Evolutionary conservation across 306 rosid species (phyloP), one percentile per base, ranked within the genome.

Genomic region (Prunus mongolica): DNA sequence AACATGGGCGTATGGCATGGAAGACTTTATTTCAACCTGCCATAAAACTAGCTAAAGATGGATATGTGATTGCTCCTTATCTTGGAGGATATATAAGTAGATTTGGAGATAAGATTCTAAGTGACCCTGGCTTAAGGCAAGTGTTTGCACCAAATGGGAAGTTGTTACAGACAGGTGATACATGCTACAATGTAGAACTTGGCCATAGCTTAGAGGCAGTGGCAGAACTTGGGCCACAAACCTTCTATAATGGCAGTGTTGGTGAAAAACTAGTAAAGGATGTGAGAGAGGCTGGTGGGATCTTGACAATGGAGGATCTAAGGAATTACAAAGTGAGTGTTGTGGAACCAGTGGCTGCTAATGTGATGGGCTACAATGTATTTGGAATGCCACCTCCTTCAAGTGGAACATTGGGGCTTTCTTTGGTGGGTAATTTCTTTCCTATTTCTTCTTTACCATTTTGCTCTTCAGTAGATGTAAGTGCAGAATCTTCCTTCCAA

Each of bases 301-400:
- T 95, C 83, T 86, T 95, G 77, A 85, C 97, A 67, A 82, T 87
- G 95, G 96, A 92, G 77, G 97, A 95, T 86, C 82, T 95, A 64
- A 83, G 82, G 72, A 89, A 77, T 75, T 95, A 95, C 88, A 88
- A 76, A 62, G 91, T 89, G 74, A 82, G 90, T 38, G 78, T 86
- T 70, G 88, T 82, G 11, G 90, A 89, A 78, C 88, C 97, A 76
- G 25, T 81, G 86, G 75, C 87, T 47, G 84, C 72, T 16, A 73
- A 92, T 77, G 88, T 75, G 62, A 82, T 82, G 93, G 96, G 95
- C 69, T 87, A 89, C 84, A 88, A 90, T 41, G 44, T 95, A 54
- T 49, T 83, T 67, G 98, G 97, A 86, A 95, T 95, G 97, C 97
- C 97, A 5, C 97, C 95, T 72, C 98, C 97, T 80, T 92, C 98